phyloP scores from a whole-genome alignment of 2,329 filamentous ascomycete species.

The Calonectria honghensis region DNA sequence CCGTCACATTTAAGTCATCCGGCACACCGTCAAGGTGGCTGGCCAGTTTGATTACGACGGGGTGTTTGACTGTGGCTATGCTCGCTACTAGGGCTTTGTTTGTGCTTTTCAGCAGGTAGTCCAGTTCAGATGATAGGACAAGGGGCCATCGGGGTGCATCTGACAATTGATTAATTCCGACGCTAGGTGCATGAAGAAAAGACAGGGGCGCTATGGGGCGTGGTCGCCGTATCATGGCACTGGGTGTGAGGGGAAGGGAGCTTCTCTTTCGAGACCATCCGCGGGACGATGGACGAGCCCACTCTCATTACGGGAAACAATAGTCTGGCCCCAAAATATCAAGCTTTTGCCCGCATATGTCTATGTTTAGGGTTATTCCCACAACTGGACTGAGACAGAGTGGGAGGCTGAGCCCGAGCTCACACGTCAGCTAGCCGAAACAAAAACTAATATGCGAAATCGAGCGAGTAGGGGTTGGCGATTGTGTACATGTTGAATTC shows the following conservation, averaged over 20 bases:
- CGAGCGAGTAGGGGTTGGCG: not conserved
- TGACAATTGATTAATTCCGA: not conserved
- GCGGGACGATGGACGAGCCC: not conserved
- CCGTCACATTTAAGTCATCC: slow-evolving; percentile 13
- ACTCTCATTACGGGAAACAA: not conserved
- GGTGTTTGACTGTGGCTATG: slow-evolving; percentile 13
- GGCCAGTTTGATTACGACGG: slow-evolving; percentile 18
- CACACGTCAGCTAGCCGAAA: slow-evolving; percentile 22
- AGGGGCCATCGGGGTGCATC: not conserved
- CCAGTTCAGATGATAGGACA: slow-evolving; percentile 1
- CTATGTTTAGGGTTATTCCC: slow-evolving; percentile 24
- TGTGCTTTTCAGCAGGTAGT: slow-evolving; percentile 1
- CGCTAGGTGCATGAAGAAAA: not conserved
- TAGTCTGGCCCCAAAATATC: not conserved
- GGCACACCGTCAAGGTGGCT: slow-evolving; percentile 13
- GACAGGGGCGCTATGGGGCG: slow-evolving; percentile 11
- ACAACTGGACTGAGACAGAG: not conserved
- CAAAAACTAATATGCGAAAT: slow-evolving; percentile 1
- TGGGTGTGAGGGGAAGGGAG: not conserved
- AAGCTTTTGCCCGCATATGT: not conserved
- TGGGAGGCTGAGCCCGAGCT: not conserved
- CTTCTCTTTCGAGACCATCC: not conserved
- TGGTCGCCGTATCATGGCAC: not conserved
- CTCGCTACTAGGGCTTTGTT: slow-evolving; percentile 3
- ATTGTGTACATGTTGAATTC: not conserved